Evolutionary conservation across 2,329 filamentous ascomycete species (phyloP), one percentile per base, ranked within the genome.

Genomic region (Diaporthe aspalathi): DNA sequence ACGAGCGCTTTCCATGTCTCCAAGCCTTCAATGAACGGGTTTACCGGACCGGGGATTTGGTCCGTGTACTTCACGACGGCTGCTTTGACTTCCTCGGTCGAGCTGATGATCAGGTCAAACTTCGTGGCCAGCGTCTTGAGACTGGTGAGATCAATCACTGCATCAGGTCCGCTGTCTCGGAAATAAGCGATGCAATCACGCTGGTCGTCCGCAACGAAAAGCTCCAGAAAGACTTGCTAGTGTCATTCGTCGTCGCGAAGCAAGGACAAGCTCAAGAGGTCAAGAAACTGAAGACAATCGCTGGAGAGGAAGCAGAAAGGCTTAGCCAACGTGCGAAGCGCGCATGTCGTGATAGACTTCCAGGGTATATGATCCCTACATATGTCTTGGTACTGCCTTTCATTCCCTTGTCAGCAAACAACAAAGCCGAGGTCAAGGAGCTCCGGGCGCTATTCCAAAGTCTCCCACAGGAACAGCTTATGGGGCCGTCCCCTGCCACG

Each of bases 81-180:
- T 94, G 92, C 53, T 95, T 97, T 74, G 92, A 95, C 70, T 98
- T 98, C 78, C 85, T 97, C 2, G 95, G 95, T 3, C 89, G 95
- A 17, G 92, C 92, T 7, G 95, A 98, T 78, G 94, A 97, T 69
- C 95, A 98, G 80, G 91, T 97, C 73, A 98, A 98, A 79, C 86
- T 98, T 3, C 90, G 95, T 14, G 95, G 95, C 0, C 95, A 98
- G 79, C 87, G 95, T 17, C 86, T 98, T 0, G 95, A 98, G 77
- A 92, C 97, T 72, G 93, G 92, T 1, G 95, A 98, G 82, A 97
- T 98, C 80, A 96, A 97, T 75, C 91, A 95, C 62, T 89, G 92
- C 11, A 94, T 97, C 76, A 90, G 90, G 57, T 84, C 87, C 24
- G 88, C 88, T 0, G 85, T 89, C 0, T 73, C 80, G 0, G 83